Base-by-base conservation (phyloP, 441 rosid genomes). In the Jatropha multifida region DNA sequence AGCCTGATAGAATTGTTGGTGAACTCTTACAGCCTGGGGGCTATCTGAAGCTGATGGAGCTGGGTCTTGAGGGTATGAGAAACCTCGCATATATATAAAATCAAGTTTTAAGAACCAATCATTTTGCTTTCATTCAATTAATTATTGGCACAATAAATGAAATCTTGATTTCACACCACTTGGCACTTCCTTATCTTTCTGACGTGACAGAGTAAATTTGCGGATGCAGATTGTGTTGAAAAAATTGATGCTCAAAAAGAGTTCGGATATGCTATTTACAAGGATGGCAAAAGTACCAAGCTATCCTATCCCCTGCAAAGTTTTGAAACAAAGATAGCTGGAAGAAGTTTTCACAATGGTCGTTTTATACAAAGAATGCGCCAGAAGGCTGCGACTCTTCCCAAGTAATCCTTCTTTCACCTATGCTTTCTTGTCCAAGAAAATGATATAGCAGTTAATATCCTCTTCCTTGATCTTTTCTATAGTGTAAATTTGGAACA, bases 301-400 rank as follows among this genome's bases (percentile, higher is more conserved):
- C 78, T 90, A 49, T 83, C 89, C 49, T 90, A 89, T 79, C 93
- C 96, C 0, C 79, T 89, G 85, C 90, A 91, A 74, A 84, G 87
- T 73, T 87, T 85, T 79, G 84, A 86, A 18, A 74, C 87, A 15
- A 85, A 83, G 78, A 86, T 91, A 40, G 80, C 96, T 0, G 92
- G 93, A 41, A 88, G 92, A 80, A 88, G 93, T 76, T 87, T 89
- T 77, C 92, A 91, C 84, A 89, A 89, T 71, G 94, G 88, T 4
- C 91, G 92, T 13, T 90, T 90, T 79, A 85, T 86, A 65, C 92
- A 86, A 81, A 88, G 89, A 80, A 84, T 90, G 90, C 81, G 68
- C 26, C 7, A 68, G 18, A 68, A 69, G 12, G 74, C 74, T 62
- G 67, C 73, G 0, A 32, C 49, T 41, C 63, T 69, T 38, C 61